phyloP scores from a whole-genome alignment of 129 eudicot species.

The Apium graveolens region DNA sequence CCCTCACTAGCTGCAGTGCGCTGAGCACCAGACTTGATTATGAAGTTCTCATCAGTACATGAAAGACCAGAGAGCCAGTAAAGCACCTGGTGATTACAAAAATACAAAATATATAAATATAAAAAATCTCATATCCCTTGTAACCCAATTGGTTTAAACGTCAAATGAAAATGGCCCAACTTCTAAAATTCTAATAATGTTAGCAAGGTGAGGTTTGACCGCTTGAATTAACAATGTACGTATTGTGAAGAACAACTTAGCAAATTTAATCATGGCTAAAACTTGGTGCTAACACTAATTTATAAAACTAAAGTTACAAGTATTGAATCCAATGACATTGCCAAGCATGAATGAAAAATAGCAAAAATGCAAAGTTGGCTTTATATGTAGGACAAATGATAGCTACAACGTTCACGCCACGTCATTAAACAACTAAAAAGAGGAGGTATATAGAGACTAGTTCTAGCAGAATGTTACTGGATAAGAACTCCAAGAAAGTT shows the following conservation, averaged over 20 bases:
- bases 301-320: neutral
- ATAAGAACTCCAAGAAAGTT: too few relatives aligned
- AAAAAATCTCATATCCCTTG: neutral
- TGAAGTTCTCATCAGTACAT: conserved; percentile 93
- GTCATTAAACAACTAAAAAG: too few relatives aligned
- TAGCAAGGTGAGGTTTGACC: neutral
- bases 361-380: too few relatives aligned
- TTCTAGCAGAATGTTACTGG: too few relatives aligned
- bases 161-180: neutral
- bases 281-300: neutral
- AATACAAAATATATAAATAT: neutral
- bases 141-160: neutral
- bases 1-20: conserved; percentile 90
- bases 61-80: conserved; percentile 97
- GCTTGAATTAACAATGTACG: neutral
- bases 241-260: neutral
- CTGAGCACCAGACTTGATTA: conserved; percentile 86
- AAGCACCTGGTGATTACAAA: conserved; percentile 45
- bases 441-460: too few relatives aligned
- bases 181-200: neutral
- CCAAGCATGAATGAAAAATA: too few relatives aligned
- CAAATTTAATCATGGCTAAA: neutral
- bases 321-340: neutral
- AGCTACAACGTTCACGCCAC: too few relatives aligned
- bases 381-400: neutral